Percentiles rank a stretch among this genome's conserved stretches.
Evolutionary conservation across 176 grass and related monocot species (phyloP).

Genomic region (Rhipidocladum racemiflorum): DNA sequence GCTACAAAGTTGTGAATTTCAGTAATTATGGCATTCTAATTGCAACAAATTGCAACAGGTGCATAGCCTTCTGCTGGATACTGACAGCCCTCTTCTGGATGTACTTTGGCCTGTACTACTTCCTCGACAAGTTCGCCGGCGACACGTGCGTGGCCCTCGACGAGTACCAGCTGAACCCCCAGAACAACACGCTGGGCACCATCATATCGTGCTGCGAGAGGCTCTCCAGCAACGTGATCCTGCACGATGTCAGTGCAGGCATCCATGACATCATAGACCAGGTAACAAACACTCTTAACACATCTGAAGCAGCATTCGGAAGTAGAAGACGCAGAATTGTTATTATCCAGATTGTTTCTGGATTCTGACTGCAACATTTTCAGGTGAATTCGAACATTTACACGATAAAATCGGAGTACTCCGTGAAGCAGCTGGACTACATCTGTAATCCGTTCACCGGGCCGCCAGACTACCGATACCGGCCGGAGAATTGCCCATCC

Average conservation of each 20-base stretch:
- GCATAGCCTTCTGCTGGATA: conserved; percentile 71
- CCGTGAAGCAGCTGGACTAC: conserved; percentile 60
- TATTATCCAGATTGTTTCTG: neutral
- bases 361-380: neutral
- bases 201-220: conserved; percentile 67
- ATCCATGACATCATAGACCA: conserved; percentile 83
- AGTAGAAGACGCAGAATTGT: neutral
- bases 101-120: conserved; percentile 85
- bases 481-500: conserved; percentile 69
- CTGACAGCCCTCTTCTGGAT: conserved; percentile 68
- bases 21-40: neutral
- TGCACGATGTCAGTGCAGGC: conserved; percentile 57
- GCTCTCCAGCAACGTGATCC: conserved; percentile 35
- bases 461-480: conserved; percentile 70
- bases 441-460: conserved; percentile 92
- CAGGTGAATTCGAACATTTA: conserved; percentile 85
- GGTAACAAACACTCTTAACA: conserved; percentile 1
- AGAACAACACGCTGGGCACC: conserved; percentile 78
- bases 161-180: conserved; percentile 72
- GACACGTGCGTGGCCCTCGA: conserved; percentile 74
- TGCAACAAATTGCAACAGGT: conserved; percentile 34
- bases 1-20: neutral
- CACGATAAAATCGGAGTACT: conserved; percentile 46
- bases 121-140: conserved; percentile 68
- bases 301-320: conserved; percentile 2